A percentile compares a stretch with the other conserved stretches of the same genome.
These are phyloP conservation scores for Linnemannia schmuckeri DNA, from an alignment of 192 early-diverging fungal species.

Conservation along the genomic window DNA sequence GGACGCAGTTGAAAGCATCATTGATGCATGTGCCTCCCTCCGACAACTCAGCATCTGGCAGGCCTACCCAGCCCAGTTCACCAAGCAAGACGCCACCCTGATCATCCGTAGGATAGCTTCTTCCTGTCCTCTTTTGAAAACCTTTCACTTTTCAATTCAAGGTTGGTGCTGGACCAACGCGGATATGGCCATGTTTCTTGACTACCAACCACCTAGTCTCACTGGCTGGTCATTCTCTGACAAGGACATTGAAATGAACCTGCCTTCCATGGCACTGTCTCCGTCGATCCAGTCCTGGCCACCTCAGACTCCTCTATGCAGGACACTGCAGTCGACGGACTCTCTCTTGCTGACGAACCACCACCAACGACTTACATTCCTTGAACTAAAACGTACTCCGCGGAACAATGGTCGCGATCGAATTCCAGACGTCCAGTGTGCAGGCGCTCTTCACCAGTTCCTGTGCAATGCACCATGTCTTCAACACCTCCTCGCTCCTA, in stretches of 20 bases:
- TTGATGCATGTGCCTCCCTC: conserved; percentile 2
- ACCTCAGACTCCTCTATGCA: not conserved
- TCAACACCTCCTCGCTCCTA: conserved; percentile 3
- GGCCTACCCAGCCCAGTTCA: not conserved
- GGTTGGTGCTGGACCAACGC: not conserved
- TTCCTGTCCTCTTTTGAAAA: not conserved
- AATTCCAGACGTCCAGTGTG: not conserved
- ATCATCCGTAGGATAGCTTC: not conserved
- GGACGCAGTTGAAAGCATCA: not conserved
- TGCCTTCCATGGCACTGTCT: not conserved
- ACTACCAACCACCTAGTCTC: not conserved
- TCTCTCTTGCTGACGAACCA: not conserved
- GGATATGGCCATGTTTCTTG: not conserved
- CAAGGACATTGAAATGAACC: not conserved
- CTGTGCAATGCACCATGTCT: conserved; percentile 2
- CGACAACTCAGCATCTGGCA: not conserved
- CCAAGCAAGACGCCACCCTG: not conserved
- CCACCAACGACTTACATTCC: conserved; percentile 4
- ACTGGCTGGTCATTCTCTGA: conserved; percentile 10
- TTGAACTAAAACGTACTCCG: conserved; percentile 1
- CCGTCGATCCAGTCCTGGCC: not conserved
- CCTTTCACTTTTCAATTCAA: not conserved
- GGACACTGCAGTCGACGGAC: not conserved
- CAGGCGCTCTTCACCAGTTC: conserved; percentile 10
- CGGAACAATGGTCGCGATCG: not conserved